Evolutionary conservation across 805 yeast species (phyloP).

Genomic region (Sugiyamaella floridensis): DNA sequence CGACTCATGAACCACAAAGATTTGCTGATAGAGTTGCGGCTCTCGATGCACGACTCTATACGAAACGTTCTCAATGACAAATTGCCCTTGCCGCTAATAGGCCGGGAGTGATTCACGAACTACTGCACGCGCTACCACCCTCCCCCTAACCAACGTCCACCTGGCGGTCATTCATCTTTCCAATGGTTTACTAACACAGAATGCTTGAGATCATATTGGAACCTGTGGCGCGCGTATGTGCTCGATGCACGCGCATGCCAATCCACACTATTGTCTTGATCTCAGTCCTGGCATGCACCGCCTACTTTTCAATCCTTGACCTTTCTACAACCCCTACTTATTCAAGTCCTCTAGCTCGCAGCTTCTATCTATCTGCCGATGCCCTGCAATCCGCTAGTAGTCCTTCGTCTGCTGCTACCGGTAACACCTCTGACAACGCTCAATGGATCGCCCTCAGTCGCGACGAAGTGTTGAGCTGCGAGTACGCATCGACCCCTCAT

Average conservation of each 20-base stretch:
- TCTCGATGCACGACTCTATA: too few species aligned
- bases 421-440: slow-evolving; percentile 4
- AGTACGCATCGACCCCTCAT: slow-evolving; percentile 12
- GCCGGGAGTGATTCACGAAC: not conserved
- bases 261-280: slow-evolving; percentile 75
- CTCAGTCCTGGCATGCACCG: slow-evolving; percentile 67
- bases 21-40: too few species aligned
- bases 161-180: too few species aligned
- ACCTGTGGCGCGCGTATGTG: slow-evolving; percentile 12
- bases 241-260: slow-evolving; percentile 68
- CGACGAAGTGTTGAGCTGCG: not conserved
- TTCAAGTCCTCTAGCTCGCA: slow-evolving; percentile 12
- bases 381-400: slow-evolving; percentile 8
- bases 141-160: too few species aligned
- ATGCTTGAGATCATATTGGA: slow-evolving; percentile 3
- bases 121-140: too few species aligned
- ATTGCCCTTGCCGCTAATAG: not conserved
- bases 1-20: too few species aligned
- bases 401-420: not conserved
- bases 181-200: not conserved
- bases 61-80: too few species aligned
- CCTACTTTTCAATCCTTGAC: slow-evolving; percentile 59
- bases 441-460: not conserved
- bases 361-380: slow-evolving; percentile 19
- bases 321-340: slow-evolving; percentile 28